Conservation (phyloP, 371 early-diverging fungal genomes). For the Parasitella parasitica region DNA sequence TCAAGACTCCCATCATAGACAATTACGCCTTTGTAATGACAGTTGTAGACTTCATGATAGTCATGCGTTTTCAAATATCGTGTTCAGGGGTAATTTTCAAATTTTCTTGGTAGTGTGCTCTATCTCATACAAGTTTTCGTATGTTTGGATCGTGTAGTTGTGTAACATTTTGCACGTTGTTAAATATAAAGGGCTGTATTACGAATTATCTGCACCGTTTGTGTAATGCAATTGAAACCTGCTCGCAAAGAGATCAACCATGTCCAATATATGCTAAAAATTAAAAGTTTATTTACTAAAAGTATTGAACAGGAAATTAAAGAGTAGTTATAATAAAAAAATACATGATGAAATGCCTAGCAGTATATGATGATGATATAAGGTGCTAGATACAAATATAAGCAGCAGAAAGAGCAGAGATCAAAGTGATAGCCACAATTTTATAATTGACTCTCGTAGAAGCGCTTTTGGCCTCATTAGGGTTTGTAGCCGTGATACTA, state of each 20-base stretch:
- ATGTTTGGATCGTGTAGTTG: not conserved
- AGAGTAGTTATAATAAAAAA: not conserved
- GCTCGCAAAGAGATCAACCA: not conserved
- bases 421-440: not conserved
- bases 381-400: not conserved
- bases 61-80: not conserved
- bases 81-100: not conserved
- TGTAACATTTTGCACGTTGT: constrained; percentile 1
- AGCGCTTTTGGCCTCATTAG: not conserved
- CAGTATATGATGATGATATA: too few relatives aligned
- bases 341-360: too few relatives aligned
- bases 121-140: not conserved
- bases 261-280: too few relatives aligned
- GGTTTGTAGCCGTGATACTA: constrained; percentile 7
- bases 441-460: not conserved
- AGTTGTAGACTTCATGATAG: not conserved
- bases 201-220: not conserved
- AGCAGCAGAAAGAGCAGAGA: not conserved
- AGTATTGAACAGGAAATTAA: not conserved
- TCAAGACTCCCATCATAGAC: too few relatives aligned
- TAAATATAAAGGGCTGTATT: not conserved
- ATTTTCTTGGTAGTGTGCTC: not conserved
- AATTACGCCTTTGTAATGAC: too few relatives aligned
- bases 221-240: not conserved
- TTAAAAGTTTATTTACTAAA: not conserved